These are phyloP conservation scores for sweet orange (Citrus sinensis) DNA, from an alignment of 345 rosid species.

Conservation along the genomic window DVS_A1.0 CM039162.1:22164001-22164500, in stretches of 20 bases:
- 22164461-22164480: constrained; percentile 32
- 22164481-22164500: constrained; percentile 44
- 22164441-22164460: constrained; percentile 75
- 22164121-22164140: background rate
- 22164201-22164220: background rate
- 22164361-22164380: constrained; percentile 42
- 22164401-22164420: constrained; percentile 50
- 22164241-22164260: background rate
- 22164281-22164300: constrained; percentile 27
- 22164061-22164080: too few relatives aligned
- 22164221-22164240: background rate
- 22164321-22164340: constrained; percentile 25
- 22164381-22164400: constrained; percentile 52
- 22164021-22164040: too few relatives aligned
- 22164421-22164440: constrained; percentile 78
- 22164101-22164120: too few relatives aligned
- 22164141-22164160: background rate
- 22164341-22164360: constrained; percentile 27
- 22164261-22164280: background rate
- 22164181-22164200: background rate
- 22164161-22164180: background rate
- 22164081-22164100: too few relatives aligned
- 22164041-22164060: background rate
- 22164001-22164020: too few relatives aligned
- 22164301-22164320: constrained; percentile 49